Conservation (phyloP, 805 yeast genomes). For the Candida railenensis region DNA sequence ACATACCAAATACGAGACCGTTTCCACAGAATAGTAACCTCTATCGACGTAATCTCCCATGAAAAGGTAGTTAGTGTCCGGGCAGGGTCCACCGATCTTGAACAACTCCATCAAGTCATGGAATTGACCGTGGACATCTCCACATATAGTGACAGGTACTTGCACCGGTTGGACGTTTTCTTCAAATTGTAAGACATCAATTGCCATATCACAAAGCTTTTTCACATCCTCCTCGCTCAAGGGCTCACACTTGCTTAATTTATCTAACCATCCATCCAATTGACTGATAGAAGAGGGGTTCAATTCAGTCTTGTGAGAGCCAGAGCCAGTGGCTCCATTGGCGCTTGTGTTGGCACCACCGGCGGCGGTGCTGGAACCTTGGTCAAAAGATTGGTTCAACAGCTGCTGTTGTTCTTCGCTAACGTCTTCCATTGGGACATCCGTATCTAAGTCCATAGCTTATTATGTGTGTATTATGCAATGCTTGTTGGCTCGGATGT, state of each 20-base stretch:
- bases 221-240: conserved; percentile 78
- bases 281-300: conserved; percentile 54
- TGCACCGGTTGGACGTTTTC: conserved; percentile 94
- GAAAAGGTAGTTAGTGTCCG: conserved; percentile 47
- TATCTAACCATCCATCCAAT: conserved; percentile 86
- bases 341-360: conserved; percentile 9
- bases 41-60: conserved; percentile 82
- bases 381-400: conserved; percentile 23
- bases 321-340: conserved; percentile 23
- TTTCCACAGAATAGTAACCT: conserved; percentile 88
- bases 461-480: background rate
- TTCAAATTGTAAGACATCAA: conserved; percentile 86
- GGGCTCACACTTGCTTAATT: conserved; percentile 75
- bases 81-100: conserved; percentile 74
- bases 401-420: conserved; percentile 40
- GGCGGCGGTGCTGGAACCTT: background rate
- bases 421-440: conserved; percentile 84
- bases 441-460: conserved; percentile 75
- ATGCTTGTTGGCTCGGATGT: background rate
- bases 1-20: conserved; percentile 83
- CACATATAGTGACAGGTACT: conserved; percentile 96
- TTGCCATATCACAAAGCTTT: conserved; percentile 83
- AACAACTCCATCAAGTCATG: conserved; percentile 92
- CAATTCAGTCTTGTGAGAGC: conserved; percentile 35
- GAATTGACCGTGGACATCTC: conserved; percentile 95